phyloP scores from a whole-genome alignment of 352 stramenopile genomes.

The Phytophthora syringae region DNA sequence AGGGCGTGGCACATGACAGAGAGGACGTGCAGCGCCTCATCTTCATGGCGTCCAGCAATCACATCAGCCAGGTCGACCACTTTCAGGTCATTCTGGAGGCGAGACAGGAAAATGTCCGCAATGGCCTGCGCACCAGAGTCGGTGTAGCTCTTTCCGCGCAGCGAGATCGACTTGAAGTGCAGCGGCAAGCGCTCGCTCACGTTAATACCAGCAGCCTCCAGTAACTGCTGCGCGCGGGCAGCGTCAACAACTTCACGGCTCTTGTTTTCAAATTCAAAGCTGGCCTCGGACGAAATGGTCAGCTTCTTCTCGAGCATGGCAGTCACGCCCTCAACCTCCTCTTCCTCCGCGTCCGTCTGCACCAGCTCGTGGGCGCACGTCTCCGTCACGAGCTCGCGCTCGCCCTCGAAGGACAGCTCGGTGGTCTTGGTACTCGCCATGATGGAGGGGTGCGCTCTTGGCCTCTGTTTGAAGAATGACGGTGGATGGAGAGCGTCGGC shows the following conservation, averaged over 20 bases:
- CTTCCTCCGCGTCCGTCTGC: constrained; percentile 45
- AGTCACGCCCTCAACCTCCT: constrained; percentile 52
- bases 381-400: constrained; percentile 83
- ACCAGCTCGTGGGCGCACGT: constrained; percentile 77
- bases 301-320: constrained; percentile 55
- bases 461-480: constrained; percentile 23
- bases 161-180: constrained; percentile 79
- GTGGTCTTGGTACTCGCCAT: constrained; percentile 37
- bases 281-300: constrained; percentile 44
- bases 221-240: constrained; percentile 53
- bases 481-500: no score
- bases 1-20: constrained; percentile 82
- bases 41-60: constrained; percentile 82
- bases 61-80: constrained; percentile 88
- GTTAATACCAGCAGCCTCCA: constrained; percentile 51
- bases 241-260: constrained; percentile 78
- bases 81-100: constrained; percentile 46
- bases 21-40: constrained; percentile 86
- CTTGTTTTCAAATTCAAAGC: constrained; percentile 63
- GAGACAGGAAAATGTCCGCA: constrained; percentile 55
- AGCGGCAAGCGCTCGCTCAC: constrained; percentile 29
- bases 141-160: constrained; percentile 91
- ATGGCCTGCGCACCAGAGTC: constrained; percentile 61
- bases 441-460: constrained; percentile 9
- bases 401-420: constrained; percentile 75